Evolutionary conservation across 2,329 filamentous ascomycete species (phyloP).

Genomic region (Teratosphaeria viscida): DNA sequence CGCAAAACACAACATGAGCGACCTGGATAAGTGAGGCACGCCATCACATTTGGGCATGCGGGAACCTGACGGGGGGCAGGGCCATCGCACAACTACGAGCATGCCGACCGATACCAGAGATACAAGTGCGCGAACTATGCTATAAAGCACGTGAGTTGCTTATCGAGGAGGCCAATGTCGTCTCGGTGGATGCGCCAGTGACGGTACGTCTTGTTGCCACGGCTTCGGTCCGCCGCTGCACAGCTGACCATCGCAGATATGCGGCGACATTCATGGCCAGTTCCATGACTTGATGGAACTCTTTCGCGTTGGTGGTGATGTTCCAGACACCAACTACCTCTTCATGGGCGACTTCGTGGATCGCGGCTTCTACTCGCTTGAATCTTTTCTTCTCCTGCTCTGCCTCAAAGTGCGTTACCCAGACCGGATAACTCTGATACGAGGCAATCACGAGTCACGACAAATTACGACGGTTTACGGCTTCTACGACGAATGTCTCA

Average conservation of each 20-base stretch:
- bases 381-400: slow-evolving; percentile 89
- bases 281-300: slow-evolving; percentile 97
- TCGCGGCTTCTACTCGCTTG: slow-evolving; percentile 93
- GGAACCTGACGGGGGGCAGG: slow-evolving; percentile 39
- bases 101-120: slow-evolving; percentile 90
- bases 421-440: slow-evolving; percentile 90
- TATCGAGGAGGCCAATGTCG: slow-evolving; percentile 96
- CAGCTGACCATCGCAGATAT: slow-evolving; percentile 51
- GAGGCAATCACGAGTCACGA: slow-evolving; percentile 69
- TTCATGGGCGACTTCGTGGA: slow-evolving; percentile 99
- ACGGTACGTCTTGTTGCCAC: slow-evolving; percentile 47
- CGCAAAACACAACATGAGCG: slow-evolving; percentile 56
- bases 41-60: background rate
- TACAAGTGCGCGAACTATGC: slow-evolving; percentile 90
- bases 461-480: slow-evolving; percentile 97
- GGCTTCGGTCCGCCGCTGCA: background rate
- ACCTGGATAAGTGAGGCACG: slow-evolving; percentile 69
- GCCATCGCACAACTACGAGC: slow-evolving; percentile 91
- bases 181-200: slow-evolving; percentile 87
- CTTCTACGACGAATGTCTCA: slow-evolving; percentile 93
- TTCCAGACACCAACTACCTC: slow-evolving; percentile 90
- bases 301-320: slow-evolving; percentile 84
- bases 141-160: slow-evolving; percentile 93
- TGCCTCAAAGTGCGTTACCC: slow-evolving; percentile 96
- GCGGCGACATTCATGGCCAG: slow-evolving; percentile 92